Conservation (phyloP, 2,329 filamentous ascomycete species). For the Fusarium succisae region DNA sequence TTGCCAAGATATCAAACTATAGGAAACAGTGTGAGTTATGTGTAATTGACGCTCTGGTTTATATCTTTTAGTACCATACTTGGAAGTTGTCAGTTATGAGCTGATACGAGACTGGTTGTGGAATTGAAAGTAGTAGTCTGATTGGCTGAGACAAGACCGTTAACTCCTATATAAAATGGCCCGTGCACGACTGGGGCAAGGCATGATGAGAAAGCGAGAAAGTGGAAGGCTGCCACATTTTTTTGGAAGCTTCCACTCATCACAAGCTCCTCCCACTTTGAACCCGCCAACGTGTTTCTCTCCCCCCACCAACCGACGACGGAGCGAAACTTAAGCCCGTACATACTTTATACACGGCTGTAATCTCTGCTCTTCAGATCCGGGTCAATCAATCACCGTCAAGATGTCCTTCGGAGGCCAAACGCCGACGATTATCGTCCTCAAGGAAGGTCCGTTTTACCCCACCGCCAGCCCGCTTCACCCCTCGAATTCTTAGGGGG, state of each 20-base stretch:
- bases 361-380: conserved; percentile 12
- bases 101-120: conserved; percentile 2
- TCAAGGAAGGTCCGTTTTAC: conserved; percentile 86
- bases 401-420: conserved; percentile 96
- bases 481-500: conserved; percentile 34
- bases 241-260: conserved; percentile 56
- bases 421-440: conserved; percentile 96
- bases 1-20: too few relatives aligned
- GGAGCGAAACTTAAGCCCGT: conserved; percentile 20
- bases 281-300: conserved; percentile 41
- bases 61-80: not conserved
- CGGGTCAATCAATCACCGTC: conserved; percentile 22
- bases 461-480: conserved; percentile 49
- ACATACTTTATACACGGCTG: conserved; percentile 15
- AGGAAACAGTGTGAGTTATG: not conserved
- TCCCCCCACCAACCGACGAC: conserved; percentile 24
- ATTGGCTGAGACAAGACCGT: conserved; percentile 24
- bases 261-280: conserved; percentile 47
- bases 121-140: not conserved
- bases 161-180: conserved; percentile 26
- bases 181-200: conserved; percentile 44
- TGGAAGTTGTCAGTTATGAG: not conserved
- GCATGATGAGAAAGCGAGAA: conserved; percentile 38
- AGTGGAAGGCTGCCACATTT: conserved; percentile 58
- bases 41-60: not conserved